Conservation (phyloP, 148 eudicot genomes). For the Simmondsia chinensis region DNA sequence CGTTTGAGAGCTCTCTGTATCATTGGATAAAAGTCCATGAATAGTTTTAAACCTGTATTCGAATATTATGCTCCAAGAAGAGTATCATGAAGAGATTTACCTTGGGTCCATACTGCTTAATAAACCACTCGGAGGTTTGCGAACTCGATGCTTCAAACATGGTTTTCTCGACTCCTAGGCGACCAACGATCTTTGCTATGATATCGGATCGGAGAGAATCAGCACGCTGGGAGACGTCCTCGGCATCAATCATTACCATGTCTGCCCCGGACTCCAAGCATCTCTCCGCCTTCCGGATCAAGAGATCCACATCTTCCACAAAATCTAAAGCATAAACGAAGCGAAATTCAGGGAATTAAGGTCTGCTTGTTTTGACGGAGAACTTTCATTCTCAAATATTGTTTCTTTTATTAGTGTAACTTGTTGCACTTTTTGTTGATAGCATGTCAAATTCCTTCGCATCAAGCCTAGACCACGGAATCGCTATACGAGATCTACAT, state of each 20-base stretch:
- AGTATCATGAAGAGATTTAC: conserved; percentile 17
- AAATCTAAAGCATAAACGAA: conserved; percentile 35
- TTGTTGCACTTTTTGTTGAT: background rate
- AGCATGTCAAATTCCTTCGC: background rate
- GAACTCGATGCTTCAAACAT: conserved; percentile 91
- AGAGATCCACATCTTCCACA: conserved; percentile 77
- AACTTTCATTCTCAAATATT: too few relatives aligned
- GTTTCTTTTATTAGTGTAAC: too few relatives aligned
- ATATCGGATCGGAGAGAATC: conserved; percentile 67
- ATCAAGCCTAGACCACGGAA: too few relatives aligned
- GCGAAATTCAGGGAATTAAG: background rate
- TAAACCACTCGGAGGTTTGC: conserved; percentile 80
- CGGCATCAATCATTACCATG: conserved; percentile 88
- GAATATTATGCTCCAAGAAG: background rate
- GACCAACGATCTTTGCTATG: conserved; percentile 74
- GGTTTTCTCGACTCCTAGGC: conserved; percentile 80
- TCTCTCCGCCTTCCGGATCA: conserved; percentile 82
- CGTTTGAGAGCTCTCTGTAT: too few relatives aligned
- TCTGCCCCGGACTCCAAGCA: conserved; percentile 98
- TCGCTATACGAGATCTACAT: too few relatives aligned
- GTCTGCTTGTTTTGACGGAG: too few relatives aligned
- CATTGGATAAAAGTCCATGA: too few relatives aligned
- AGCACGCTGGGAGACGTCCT: conserved; percentile 63
- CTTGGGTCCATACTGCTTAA: conserved; percentile 83
- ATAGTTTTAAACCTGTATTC: too few relatives aligned